Evolutionary conservation across 2,329 filamentous ascomycete genomes (phyloP).

Genomic region (Calonectria pauciramosa): DNA sequence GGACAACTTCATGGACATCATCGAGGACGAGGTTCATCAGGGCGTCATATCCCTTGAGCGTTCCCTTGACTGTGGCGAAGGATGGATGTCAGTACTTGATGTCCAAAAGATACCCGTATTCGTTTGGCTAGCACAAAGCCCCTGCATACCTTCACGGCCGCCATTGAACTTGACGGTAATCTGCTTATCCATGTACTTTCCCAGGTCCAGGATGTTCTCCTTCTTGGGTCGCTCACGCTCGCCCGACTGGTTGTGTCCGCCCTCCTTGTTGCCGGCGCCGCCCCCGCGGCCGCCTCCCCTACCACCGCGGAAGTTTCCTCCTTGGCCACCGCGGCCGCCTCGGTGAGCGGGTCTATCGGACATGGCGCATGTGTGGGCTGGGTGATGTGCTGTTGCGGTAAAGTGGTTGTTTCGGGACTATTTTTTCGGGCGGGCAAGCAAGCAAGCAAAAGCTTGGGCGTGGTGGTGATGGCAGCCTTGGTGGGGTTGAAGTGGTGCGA

Average conservation of each 20-base stretch:
- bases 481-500: slow-evolving; percentile 16
- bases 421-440: slow-evolving; percentile 7
- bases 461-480: slow-evolving; percentile 27
- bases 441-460: slow-evolving; percentile 21
- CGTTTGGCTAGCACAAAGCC: neutral
- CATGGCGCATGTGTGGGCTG: slow-evolving; percentile 54
- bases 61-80: slow-evolving; percentile 78
- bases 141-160: slow-evolving; percentile 81
- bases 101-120: neutral
- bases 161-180: slow-evolving; percentile 98
- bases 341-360: slow-evolving; percentile 65
- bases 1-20: slow-evolving; percentile 90
- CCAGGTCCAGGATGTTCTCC: slow-evolving; percentile 96
- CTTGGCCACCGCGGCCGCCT: slow-evolving; percentile 59
- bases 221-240: slow-evolving; percentile 89
- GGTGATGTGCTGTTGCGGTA: slow-evolving; percentile 4
- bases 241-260: slow-evolving; percentile 54
- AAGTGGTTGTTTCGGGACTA: neutral
- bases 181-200: slow-evolving; percentile 97
- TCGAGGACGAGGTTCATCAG: slow-evolving; percentile 98
- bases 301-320: slow-evolving; percentile 57
- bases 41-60: slow-evolving; percentile 94
- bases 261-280: slow-evolving; percentile 49
- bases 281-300: slow-evolving; percentile 63
- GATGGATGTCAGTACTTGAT: slow-evolving; percentile 24